A percentile compares a stretch with the other conserved stretches of the same genome.
These are phyloP conservation scores for Alnus rubra DNA, from an alignment of 306 rosid genomes.

Conservation along the genomic window DNA sequence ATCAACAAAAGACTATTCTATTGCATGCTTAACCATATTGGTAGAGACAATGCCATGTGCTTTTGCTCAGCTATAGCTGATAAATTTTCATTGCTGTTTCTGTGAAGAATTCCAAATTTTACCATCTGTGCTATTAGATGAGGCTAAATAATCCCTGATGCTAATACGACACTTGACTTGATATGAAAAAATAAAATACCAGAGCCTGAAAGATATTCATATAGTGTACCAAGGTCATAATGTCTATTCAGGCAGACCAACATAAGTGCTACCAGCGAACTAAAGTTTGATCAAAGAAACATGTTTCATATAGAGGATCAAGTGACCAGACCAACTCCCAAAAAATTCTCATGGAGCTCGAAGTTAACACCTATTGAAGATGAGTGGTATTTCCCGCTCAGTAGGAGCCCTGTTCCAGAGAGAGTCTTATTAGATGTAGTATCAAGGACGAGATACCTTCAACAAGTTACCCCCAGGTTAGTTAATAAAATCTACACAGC, in stretches of 20 bases:
- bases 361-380: neutral
- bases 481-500: no score
- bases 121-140: neutral
- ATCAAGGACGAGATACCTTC: no score
- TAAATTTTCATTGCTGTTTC: neutral
- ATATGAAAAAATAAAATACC: neutral
- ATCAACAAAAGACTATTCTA: neutral
- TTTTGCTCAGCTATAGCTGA: neutral
- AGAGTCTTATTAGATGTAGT: neutral
- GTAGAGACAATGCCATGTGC: neutral
- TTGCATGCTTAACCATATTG: neutral
- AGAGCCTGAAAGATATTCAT: neutral
- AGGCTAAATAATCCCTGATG: neutral
- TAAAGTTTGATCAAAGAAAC: neutral
- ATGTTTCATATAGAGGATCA: neutral
- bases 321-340: neutral
- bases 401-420: neutral
- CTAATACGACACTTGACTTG: neutral
- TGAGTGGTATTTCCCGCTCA: neutral
- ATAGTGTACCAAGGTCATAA: neutral
- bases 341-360: neutral
- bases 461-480: no score
- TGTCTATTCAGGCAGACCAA: neutral
- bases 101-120: neutral
- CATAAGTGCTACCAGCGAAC: neutral